Percentiles rank a stretch among this genome's conserved stretches.
phyloP scores from a whole-genome alignment of 2,329 filamentous ascomycete genomes.

The Trichoderma semiorbis region DNA sequence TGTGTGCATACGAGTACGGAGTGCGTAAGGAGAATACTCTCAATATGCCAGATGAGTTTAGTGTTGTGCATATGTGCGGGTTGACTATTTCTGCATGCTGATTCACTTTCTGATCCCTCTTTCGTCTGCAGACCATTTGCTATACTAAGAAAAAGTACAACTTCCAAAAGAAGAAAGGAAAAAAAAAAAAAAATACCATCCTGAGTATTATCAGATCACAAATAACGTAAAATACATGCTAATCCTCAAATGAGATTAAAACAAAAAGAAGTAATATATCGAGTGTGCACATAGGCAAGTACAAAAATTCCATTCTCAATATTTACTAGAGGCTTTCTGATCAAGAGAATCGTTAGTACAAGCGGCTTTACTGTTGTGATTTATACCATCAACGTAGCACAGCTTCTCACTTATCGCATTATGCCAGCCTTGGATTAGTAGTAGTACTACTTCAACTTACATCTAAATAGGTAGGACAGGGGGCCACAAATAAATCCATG shows the following conservation, averaged over 20 bases:
- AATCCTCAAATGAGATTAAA: no score
- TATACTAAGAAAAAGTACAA: no score
- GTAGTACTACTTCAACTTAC: background rate
- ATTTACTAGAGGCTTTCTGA: background rate
- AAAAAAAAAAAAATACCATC: no score
- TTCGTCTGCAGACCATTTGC: no score
- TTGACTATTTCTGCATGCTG: background rate
- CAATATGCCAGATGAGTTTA: background rate
- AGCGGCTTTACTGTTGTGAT: background rate
- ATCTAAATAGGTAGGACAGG: background rate
- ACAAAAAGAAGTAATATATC: no score
- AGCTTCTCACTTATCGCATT: background rate
- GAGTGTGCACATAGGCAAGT: background rate
- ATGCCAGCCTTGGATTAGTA: background rate
- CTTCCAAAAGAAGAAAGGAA: no score
- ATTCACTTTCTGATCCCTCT: background rate
- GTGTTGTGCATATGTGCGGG: background rate
- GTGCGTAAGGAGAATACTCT: background rate
- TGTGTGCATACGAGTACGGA: background rate
- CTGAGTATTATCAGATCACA: no score
- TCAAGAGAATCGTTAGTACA: background rate
- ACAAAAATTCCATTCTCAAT: background rate
- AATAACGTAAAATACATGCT: no score
- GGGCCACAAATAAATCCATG: background rate
- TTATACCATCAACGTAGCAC: background rate